Conservation (phyloP, 2,329 filamentous ascomycete species). For the Davidsoniella eucalypti region DNA sequence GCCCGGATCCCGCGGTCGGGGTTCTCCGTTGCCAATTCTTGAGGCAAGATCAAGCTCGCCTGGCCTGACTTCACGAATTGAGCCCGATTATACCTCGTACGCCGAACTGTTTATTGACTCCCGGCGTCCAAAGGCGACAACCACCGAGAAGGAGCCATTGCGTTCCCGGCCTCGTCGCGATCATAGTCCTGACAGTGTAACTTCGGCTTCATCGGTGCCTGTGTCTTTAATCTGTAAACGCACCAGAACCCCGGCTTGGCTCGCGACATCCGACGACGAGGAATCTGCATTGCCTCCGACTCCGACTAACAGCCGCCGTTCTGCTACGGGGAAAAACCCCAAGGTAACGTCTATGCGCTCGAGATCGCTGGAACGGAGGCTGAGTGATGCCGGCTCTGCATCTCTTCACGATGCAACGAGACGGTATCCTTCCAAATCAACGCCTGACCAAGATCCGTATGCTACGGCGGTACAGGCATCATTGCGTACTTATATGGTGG, state of each 20-base stretch:
- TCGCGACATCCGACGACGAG: not conserved
- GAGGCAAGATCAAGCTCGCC: constrained; percentile 41
- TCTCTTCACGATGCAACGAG: too few species aligned
- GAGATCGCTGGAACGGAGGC: too few species aligned
- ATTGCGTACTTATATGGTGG: constrained; percentile 8
- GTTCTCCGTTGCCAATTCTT: constrained; percentile 44
- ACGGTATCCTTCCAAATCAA: too few species aligned
- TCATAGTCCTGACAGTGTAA: too few species aligned
- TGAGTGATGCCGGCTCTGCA: too few species aligned
- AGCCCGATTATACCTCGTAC: constrained; percentile 40
- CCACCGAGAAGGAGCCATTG: not conserved
- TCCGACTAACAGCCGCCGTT: not conserved
- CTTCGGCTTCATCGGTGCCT: too few species aligned
- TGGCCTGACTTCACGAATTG: constrained; percentile 51
- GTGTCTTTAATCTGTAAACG: not conserved
- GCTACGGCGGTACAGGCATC: constrained; percentile 4
- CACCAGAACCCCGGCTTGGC: not conserved
- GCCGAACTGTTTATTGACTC: not conserved
- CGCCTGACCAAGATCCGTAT: too few species aligned
- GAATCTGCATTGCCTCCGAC: not conserved
- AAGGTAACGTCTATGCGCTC: too few species aligned
- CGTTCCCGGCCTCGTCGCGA: too few species aligned
- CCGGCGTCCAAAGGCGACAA: not conserved
- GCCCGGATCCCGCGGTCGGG: constrained; percentile 48
- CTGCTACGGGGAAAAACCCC: too few species aligned